Evolutionary conservation across 225 moss, liverwort and hornwort species (phyloP), one percentile per base, ranked within the genome.

Genomic region (Sphagnum tenellum): DNA sequence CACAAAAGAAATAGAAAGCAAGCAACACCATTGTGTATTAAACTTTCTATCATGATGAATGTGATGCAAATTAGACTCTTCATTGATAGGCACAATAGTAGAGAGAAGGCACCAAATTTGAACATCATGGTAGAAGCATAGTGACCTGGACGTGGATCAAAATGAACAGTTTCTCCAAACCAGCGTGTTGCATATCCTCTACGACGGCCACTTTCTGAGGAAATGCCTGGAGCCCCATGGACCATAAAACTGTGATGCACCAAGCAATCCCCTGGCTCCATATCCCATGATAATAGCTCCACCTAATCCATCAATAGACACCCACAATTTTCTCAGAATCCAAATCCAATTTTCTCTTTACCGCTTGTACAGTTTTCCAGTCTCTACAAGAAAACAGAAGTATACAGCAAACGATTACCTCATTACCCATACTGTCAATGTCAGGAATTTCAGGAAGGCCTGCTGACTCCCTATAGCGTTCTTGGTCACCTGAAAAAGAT

Each of bases 101-200:
- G 29, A 29, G 29, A 29, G 29, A 29, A 29, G 29, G 29, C 29
- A 29, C 29, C 29, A 29, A 29, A 29, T 29, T 29, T 29, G 29
- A 29, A 29, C 29, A 29, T 29, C 29, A 29, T 29, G 29, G 29
- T 29, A 29, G 29, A 29, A 29, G 29, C 29, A 29, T 29, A 29
- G 29, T 56, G 74, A 95, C 95, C 96, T 76, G 96, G 96, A 55
- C 96, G 92, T 60, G 96, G 90, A 81, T 93, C 96, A 76, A 87
- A 98, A 44, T 70, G 62, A 57, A 93, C 93, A 59, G 74, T 70
- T 66, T 98, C 93, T 61, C 96, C 96, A 57, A 90, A 88, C 92
- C 92, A 98, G 54, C 96, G 96, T 57, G 96, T 93, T 75, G 87
- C 93, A 75, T 98, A 98, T 3, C 86, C 96, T 63, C 96, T 83